phyloP scores from a whole-genome alignment of 2,329 filamentous ascomycete species.

The Alternaria triticimaculans region DNA sequence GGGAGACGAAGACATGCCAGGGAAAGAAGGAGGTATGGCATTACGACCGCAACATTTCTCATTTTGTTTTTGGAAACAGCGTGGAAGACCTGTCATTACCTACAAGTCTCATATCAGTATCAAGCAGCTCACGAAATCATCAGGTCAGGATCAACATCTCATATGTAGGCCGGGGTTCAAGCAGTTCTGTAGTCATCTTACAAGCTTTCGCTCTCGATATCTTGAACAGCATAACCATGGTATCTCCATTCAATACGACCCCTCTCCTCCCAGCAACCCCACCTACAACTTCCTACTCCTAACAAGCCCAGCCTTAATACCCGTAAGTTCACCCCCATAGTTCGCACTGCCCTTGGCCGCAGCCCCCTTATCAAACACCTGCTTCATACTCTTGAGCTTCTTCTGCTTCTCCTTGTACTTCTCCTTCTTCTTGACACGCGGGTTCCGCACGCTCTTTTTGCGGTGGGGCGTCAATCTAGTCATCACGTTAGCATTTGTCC shows the following conservation, averaged over 20 bases:
- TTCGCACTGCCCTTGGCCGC: conserved; percentile 68
- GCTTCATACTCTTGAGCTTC: conserved; percentile 88
- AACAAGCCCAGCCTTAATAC: conserved; percentile 92
- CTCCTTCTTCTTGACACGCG: conserved; percentile 96
- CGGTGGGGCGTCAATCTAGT: conserved; percentile 73
- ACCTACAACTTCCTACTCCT: conserved; percentile 87
- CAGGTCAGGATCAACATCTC: no score
- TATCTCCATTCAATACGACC: background rate
- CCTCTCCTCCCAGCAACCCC: no score
- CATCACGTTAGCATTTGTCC: background rate
- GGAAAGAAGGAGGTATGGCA: no score
- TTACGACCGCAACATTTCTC: no score
- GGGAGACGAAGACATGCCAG: no score
- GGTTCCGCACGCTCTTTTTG: conserved; percentile 94
- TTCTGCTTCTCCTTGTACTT: conserved; percentile 97
- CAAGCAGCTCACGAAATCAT: no score
- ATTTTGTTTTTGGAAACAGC: no score
- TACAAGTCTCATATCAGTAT: no score
- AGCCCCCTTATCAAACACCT: conserved; percentile 75
- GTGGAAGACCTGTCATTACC: no score
- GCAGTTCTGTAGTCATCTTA: no score
- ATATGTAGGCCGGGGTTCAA: no score
- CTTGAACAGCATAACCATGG: background rate
- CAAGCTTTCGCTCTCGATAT: no score
- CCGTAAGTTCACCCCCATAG: conserved; percentile 89